Percentiles rank a stretch among this genome's conserved stretches.
Evolutionary conservation across 768 basidiomycete genomes (phyloP).

Genomic region (Lactifluus pinguis): DNA sequence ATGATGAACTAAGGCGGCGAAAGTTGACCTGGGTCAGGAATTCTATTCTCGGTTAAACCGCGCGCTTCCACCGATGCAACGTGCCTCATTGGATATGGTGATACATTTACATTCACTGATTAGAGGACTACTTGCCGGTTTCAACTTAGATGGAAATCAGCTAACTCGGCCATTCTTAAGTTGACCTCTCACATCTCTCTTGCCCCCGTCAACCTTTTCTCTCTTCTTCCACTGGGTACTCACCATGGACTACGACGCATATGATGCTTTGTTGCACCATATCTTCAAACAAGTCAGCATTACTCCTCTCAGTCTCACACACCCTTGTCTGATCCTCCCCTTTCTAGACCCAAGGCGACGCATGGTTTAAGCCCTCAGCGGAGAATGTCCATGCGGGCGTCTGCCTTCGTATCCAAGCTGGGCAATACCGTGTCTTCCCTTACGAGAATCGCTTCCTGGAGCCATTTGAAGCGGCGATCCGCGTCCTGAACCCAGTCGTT

Average conservation of each 20-base stretch:
- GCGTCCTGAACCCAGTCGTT: constrained; percentile 70
- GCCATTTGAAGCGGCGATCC: constrained; percentile 76
- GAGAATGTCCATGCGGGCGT: constrained; percentile 77
- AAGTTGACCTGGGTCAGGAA: no score
- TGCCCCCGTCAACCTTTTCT: background rate
- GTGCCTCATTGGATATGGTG: background rate
- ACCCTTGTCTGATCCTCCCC: constrained; percentile 20
- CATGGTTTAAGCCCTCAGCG: constrained; percentile 81
- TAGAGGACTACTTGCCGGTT: background rate
- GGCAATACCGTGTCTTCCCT: constrained; percentile 73
- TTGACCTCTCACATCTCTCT: background rate
- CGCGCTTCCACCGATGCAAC: constrained; percentile 5
- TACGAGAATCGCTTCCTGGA: constrained; percentile 75
- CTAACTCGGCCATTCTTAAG: background rate
- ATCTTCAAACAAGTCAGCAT: constrained; percentile 60
- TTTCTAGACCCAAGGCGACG: constrained; percentile 64
- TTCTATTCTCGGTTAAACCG: background rate
- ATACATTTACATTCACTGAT: background rate
- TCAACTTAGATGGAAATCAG: background rate
- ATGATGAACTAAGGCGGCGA: no score
- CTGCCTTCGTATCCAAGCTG: constrained; percentile 59
- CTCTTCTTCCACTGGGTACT: background rate
- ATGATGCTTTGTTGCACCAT: constrained; percentile 71
- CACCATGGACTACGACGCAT: constrained; percentile 68
- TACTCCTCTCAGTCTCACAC: background rate